Base-by-base conservation (phyloP, 2,329 filamentous ascomycete species). In the Colletotrichum higginsianum region DNA sequence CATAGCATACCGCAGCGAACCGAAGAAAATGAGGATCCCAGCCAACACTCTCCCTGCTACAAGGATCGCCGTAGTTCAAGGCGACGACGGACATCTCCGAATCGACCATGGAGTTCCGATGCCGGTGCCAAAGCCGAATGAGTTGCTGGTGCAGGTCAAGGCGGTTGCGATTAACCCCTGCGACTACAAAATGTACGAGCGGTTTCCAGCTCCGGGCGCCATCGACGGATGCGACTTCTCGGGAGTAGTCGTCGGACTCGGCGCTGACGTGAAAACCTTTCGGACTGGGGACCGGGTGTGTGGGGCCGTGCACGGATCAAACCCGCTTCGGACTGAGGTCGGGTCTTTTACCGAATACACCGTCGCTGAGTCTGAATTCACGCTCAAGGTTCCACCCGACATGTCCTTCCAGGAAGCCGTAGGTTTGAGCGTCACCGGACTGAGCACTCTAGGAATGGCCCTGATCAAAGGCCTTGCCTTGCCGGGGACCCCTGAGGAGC, bases 171-270 rank as follows among this genome's bases (percentile, higher is more conserved):
- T 81, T 35, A 80, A 80, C 72, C 80, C 76, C 6, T 71, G 66
- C 66, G 79, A 81, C 72, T 74, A 65, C 66, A 81, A 81, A 67
- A 80, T 80, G 77, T 60, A 67, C 1, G 69, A 60, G 5, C 47
- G 46, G 2, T 75, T 78, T 30, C 75, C 74, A 1, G 61, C 30
- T 2, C 73, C 75, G 2, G 78, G 77, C 18, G 73, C 75, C 38
- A 66, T 75, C 15, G 64, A 62, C 61, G 80, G 80, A 15, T 76
- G 75, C 57, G 80, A 82, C 63, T 79, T 79, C 38, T 74, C 77
- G 4, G 80, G 79, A 8, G 60, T 67, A 11, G 76, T 82, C 16
- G 76, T 76, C 2, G 58, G 46, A 5, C 35, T 79, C 4, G 79
- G 79, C n/a, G 38, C 71, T 4, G 66, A 74, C 30, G 72, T 72